Evolutionary conservation across 179 eudicot species (phyloP).

Genomic region (Silene coronaria): DNA sequence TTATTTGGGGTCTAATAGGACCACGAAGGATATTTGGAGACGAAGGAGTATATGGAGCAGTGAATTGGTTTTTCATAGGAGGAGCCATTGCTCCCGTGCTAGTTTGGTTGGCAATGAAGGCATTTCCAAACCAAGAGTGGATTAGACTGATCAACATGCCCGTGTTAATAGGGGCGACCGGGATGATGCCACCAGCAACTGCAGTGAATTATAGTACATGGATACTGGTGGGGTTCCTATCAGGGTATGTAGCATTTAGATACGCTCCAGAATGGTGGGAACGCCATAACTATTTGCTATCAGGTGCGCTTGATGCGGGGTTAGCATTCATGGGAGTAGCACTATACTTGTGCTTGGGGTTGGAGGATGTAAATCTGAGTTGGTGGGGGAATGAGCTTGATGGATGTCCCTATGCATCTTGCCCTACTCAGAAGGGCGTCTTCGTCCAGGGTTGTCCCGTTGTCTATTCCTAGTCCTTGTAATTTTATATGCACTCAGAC

Average conservation of each 20-base stretch:
- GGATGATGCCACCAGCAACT: slow-evolving; percentile 89
- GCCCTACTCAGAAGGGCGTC: slow-evolving; percentile 75
- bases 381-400: slow-evolving; percentile 98
- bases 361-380: slow-evolving; percentile 46
- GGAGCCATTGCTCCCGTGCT: slow-evolving; percentile 82
- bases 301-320: slow-evolving; percentile 91
- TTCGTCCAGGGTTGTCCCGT: slow-evolving; percentile 57
- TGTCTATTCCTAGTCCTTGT: slow-evolving; percentile 13
- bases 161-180: slow-evolving; percentile 65
- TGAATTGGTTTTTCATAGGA: slow-evolving; percentile 79
- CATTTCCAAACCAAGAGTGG: slow-evolving; percentile 75
- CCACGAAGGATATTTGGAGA: slow-evolving; percentile 82
- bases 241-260: slow-evolving; percentile 68
- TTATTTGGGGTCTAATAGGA: slow-evolving; percentile 83
- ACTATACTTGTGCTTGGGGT: slow-evolving; percentile 69
- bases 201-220: slow-evolving; percentile 86
- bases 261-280: slow-evolving; percentile 80
- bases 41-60: slow-evolving; percentile 52
- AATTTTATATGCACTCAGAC: background rate
- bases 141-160: slow-evolving; percentile 89
- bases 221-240: slow-evolving; percentile 70
- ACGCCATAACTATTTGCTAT: slow-evolving; percentile 70
- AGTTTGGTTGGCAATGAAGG: slow-evolving; percentile 68
- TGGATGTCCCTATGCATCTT: slow-evolving; percentile 75
- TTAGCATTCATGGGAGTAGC: slow-evolving; percentile 93